Base-by-base conservation (phyloP, 2,329 filamentous ascomycete species). In the Cryphonectria japonica region DNA sequence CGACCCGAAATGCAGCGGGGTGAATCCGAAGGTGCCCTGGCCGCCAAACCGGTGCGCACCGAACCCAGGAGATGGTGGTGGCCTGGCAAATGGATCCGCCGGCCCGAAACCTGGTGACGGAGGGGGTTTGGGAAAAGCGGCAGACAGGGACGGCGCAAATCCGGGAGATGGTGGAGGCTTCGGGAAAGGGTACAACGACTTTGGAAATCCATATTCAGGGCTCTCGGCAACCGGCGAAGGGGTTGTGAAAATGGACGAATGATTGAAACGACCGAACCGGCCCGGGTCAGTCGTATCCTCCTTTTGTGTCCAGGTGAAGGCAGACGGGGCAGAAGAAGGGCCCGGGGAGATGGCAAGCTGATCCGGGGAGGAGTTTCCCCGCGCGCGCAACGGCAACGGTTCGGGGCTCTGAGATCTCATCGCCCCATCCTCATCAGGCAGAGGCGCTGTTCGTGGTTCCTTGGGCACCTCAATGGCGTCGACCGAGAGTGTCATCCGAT, bases 271-370 rank as follows among this genome's bases (percentile, higher is more conserved):
- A 22, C 80, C 80, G 64, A 80, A 79, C 43, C 78, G 81, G 41
- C 80, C 80, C 6, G 76, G 77, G 61, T 83, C 81, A n/a, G 78
- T 77, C 43, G 82, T 81, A 62, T 85, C 83, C 66, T 85, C 84
- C 66, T 83, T 81, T 70, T 86, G 83, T 11, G 83, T 82, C 88
- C 89, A 92, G 1, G 87, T 86, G 69, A 89, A 87, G 67, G 83
- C 89, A 11, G 89, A 88, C 0, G 91, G 91, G 2, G 91, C 90
- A 1, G 90, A 92, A 0, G 89, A 91, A 14, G 91, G 90, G 0
- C 90, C 90, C 0, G 89, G 86, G 0, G 87, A 87, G 29, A 90
- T 83, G 3, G 83, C 78, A 52, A 86, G 84, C 11, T 81, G 76
- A 41, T 81, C 83, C 0, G 88, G 84, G 3, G 85, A 87, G 2